Evolutionary conservation across 495 filamentous ascomycete genomes (phyloP), one percentile per base, ranked within the genome.

Genomic region (Aspergillus steynii): DNA sequence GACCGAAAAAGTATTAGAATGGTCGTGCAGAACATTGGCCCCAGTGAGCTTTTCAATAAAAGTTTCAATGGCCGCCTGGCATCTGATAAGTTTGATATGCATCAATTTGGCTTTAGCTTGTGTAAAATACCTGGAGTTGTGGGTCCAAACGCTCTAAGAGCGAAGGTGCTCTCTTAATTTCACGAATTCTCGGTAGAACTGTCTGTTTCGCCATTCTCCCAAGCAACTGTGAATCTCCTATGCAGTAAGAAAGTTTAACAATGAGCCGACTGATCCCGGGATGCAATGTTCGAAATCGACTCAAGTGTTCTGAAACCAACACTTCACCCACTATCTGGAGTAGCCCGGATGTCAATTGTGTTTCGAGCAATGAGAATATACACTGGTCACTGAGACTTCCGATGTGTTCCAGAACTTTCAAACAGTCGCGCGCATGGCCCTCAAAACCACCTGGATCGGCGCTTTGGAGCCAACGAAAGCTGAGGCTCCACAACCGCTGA

Each of bases 401-500:
- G 12, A 71, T 62, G 20, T 53, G 60, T 29, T 48, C 47, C 53
- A 80, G 32, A 29, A 74, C 72, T 34, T 71, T 69, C 5, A 68
- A 47, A 34, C 68, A 57, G 6, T 69, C 29, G 48, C 62, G 53
- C 14, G 65, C 49, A 34, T 71, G 73, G 15, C 29, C 49, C 25
- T 66, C 50, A n/a, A 60, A 59, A 5, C 56, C 28, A 28, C 64
- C 61, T 20, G 60, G 27, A 20, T 58, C 60, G 20, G 50, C 25
- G 12, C 26, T 63, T 45, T 66, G 68, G 29, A 78, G 34, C 71
- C 72, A 75, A 48, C 31, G 61, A n/a, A 71, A 50, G 26, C 70
- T 53, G 27, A 71, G 59, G 27, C 62, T 73, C 68, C 77, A 71
- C 10, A 79, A 60, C 6, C 76, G 74, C 55, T 71, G 68, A 59